These are phyloP conservation scores for Paecilomyces fulvus DNA, from an alignment of 2,329 filamentous ascomycete species.

Conservation along the genomic window DNA sequence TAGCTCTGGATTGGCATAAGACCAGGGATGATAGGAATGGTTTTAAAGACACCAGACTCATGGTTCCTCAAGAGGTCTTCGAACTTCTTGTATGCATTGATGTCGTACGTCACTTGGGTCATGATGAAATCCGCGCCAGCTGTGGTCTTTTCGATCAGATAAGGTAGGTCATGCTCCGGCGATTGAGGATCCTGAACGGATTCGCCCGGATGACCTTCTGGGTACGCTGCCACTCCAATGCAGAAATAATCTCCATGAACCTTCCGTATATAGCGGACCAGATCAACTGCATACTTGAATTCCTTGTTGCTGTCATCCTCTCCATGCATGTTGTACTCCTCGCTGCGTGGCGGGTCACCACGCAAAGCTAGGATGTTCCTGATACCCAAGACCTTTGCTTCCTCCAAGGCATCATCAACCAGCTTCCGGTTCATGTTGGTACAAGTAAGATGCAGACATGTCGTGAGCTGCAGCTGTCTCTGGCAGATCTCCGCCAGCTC, in stretches of 20 bases:
- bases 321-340: constrained; percentile 69
- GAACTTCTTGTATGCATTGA: constrained; percentile 71
- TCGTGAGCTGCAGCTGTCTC: constrained; percentile 82
- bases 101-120: constrained; percentile 95
- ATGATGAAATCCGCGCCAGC: constrained; percentile 97
- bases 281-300: constrained; percentile 80
- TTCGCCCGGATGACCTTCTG: constrained; percentile 89
- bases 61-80: constrained; percentile 70
- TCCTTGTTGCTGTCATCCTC: constrained; percentile 59
- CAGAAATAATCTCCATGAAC: constrained; percentile 92
- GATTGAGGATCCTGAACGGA: constrained; percentile 72
- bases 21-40: constrained; percentile 83
- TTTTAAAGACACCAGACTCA: constrained; percentile 74
- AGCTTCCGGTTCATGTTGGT: constrained; percentile 89
- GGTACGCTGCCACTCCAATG: constrained; percentile 87
- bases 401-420: constrained; percentile 81
- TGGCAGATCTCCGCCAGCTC: constrained; percentile 94
- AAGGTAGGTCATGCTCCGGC: constrained; percentile 64
- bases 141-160: constrained; percentile 78
- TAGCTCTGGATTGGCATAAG: constrained; percentile 98
- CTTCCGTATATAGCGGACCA: constrained; percentile 81
- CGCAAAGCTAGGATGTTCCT: constrained; percentile 87
- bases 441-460: constrained; percentile 91
- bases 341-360: constrained; percentile 80
- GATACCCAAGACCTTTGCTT: constrained; percentile 83